phyloP scores from a whole-genome alignment of 257 asterid genomes.

The Nicotiana sylvestris region DNA sequence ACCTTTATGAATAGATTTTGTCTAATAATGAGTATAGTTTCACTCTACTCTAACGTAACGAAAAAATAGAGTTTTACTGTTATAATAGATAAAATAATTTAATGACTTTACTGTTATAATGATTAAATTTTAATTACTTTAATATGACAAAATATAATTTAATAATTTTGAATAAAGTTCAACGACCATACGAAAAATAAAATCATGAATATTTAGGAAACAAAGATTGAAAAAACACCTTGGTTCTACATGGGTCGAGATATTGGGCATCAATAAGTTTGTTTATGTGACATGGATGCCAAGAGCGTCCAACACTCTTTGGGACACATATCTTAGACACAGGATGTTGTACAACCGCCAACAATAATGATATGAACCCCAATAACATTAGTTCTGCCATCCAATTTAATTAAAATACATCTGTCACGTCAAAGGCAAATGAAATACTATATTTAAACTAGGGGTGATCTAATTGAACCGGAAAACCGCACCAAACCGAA shows the following conservation, averaged over 20 bases:
- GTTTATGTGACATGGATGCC: conserved; percentile 25
- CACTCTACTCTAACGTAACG: too few species aligned
- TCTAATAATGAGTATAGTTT: too few species aligned
- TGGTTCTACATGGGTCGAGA: conserved; percentile 5
- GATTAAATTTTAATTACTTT: background rate
- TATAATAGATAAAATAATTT: background rate
- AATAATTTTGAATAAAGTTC: too few species aligned
- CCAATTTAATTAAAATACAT: background rate
- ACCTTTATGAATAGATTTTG: background rate
- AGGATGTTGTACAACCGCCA: conserved; percentile 16
- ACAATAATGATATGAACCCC: conserved; percentile 29
- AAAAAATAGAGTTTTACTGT: too few species aligned
- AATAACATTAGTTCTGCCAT: conserved; percentile 23
- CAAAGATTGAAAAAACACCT: background rate
- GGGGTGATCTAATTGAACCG: too few species aligned
- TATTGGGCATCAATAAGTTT: background rate
- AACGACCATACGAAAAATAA: background rate
- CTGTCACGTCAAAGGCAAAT: background rate
- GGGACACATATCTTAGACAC: conserved; percentile 19
- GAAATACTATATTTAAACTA: background rate
- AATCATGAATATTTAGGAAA: background rate
- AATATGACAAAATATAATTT: too few species aligned
- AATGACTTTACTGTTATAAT: background rate
- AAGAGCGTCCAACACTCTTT: conserved; percentile 12
- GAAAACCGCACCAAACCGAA: too few species aligned